A percentile compares a stretch with the other conserved stretches of the same genome.
Evolutionary conservation across 805 yeast species (phyloP).

Genomic region (Saccharomycopsis selenospora): DNA sequence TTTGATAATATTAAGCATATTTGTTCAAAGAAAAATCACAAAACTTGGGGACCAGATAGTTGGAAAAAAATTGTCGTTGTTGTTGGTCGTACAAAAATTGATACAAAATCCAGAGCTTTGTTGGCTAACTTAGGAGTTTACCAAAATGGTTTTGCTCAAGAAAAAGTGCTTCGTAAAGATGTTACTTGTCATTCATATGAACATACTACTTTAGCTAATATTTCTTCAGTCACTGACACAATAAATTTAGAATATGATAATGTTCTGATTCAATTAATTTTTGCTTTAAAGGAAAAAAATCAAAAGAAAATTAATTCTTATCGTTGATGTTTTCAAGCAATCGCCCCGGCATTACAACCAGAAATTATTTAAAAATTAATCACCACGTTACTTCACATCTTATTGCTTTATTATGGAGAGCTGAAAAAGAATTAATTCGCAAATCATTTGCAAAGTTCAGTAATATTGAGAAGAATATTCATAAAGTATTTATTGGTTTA

Average conservation of each 20-base stretch:
- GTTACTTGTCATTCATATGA: conserved; percentile 59
- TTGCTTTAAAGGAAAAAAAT: conserved; percentile 52
- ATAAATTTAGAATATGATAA: conserved; percentile 49
- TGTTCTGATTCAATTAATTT: conserved; percentile 53
- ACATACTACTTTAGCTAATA: conserved; percentile 54
- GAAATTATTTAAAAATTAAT: conserved; percentile 41
- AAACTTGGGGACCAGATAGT: conserved; percentile 50
- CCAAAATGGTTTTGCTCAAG: conserved; percentile 57
- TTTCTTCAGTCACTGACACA: conserved; percentile 36
- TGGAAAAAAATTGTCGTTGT: conserved; percentile 56
- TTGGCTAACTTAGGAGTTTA: conserved; percentile 57
- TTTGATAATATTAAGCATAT: conserved; percentile 56
- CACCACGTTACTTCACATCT: conserved; percentile 36
- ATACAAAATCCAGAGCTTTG: conserved; percentile 54
- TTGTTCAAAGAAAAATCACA: conserved; percentile 42
- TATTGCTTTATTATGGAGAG: conserved; percentile 39
- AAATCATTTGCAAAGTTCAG: conserved; percentile 33
- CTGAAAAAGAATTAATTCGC: conserved; percentile 33
- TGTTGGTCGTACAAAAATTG: conserved; percentile 60
- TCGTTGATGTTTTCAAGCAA: conserved; percentile 60
- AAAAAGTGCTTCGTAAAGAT: conserved; percentile 48
- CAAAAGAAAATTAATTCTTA: conserved; percentile 58
- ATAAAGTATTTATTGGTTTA: conserved; percentile 35
- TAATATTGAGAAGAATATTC: conserved; percentile 35
- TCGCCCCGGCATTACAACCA: conserved; percentile 48